Evolutionary conservation across 768 basidiomycete species (phyloP).

Genomic region (Collybia sp.): DNA sequence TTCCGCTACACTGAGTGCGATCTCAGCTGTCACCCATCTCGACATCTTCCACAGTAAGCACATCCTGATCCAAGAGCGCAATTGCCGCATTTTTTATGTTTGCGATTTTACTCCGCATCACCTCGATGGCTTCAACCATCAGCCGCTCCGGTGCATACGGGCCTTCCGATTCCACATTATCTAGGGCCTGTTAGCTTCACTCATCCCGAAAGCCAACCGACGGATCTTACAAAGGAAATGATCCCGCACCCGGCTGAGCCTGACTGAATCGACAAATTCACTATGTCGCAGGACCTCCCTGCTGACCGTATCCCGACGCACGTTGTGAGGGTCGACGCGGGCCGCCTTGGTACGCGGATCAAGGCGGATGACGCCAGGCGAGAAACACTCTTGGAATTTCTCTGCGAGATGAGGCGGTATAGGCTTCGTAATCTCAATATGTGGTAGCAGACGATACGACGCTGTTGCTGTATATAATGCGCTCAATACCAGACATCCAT

Average conservation of each 20-base stretch:
- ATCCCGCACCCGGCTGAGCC: conserved; percentile 83
- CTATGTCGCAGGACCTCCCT: conserved; percentile 90
- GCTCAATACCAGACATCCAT: not conserved
- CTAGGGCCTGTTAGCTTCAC: conserved; percentile 27
- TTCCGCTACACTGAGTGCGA: too few relatives aligned
- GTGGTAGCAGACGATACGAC: conserved; percentile 88
- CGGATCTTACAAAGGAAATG: conserved; percentile 81
- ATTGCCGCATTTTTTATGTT: conserved; percentile 55
- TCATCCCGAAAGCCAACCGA: not conserved
- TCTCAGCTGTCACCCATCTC: too few relatives aligned
- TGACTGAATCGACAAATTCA: conserved; percentile 81
- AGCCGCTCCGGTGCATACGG: conserved; percentile 83
- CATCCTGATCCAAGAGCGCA: conserved; percentile 40
- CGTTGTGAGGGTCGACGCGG: conserved; percentile 55
- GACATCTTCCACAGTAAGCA: too few relatives aligned
- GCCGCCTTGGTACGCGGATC: conserved; percentile 53
- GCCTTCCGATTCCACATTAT: conserved; percentile 88
- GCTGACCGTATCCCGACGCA: conserved; percentile 85
- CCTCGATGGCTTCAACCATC: conserved; percentile 71
- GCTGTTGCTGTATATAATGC: conserved; percentile 62
- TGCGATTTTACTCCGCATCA: conserved; percentile 79
- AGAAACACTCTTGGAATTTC: conserved; percentile 87
- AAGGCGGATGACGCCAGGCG: conserved; percentile 72
- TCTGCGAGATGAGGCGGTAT: conserved; percentile 74
- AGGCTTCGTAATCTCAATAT: conserved; percentile 70